phyloP scores from a whole-genome alignment of 164 flowering plant genomes.

The Nymphaea thermarum region DNA sequence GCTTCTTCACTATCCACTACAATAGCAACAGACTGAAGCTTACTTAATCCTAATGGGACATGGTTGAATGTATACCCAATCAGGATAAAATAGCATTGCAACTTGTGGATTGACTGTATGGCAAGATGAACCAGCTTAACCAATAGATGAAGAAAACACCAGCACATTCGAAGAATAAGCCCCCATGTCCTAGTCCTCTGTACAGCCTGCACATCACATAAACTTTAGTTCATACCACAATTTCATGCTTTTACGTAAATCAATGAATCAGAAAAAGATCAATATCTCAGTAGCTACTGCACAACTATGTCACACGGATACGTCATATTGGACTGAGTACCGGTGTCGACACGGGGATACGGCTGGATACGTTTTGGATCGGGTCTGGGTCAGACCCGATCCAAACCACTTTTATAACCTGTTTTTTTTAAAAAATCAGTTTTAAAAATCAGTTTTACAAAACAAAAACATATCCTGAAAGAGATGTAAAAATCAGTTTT shows the following conservation, averaged over 20 bases:
- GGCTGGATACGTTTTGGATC: no score
- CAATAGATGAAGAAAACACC: slow-evolving; percentile 46
- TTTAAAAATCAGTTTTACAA: no score
- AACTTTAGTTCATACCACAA: neutral
- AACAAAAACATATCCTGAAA: no score
- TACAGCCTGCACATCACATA: slow-evolving; percentile 4
- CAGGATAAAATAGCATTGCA: slow-evolving; percentile 49
- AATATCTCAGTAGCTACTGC: no score
- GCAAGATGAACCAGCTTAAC: slow-evolving; percentile 30
- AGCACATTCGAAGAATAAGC: slow-evolving; percentile 25
- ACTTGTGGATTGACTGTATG: slow-evolving; percentile 8
- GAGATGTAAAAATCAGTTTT: no score
- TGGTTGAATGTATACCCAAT: slow-evolving; percentile 29
- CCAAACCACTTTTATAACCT: no score
- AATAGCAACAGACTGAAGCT: slow-evolving; percentile 58
- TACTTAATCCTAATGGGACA: slow-evolving; percentile 27
- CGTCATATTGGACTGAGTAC: no score
- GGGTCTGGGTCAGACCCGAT: no score
- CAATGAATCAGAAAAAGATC: neutral
- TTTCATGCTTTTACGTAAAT: neutral
- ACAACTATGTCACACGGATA: no score
- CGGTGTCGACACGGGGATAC: no score
- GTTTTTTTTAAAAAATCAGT: no score
- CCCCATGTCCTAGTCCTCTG: slow-evolving; percentile 10
- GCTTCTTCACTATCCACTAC: slow-evolving; percentile 90